Evolutionary conservation across 345 rosid species (phyloP), one percentile per base, ranked within the genome.

Genomic region (Nephelium lappaceum): DNA sequence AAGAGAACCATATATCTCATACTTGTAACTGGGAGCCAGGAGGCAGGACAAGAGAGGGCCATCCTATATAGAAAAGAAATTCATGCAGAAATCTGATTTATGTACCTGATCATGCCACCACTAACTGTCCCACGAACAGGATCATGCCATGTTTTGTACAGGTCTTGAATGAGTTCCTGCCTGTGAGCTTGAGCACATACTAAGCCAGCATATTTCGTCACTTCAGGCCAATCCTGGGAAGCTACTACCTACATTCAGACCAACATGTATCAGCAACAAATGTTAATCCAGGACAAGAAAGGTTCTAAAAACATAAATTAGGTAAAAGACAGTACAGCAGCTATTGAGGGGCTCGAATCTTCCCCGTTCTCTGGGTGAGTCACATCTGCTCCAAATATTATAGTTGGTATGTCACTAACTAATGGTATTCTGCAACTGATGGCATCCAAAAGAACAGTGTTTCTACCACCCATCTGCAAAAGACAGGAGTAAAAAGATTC

Each of bases 161-260:
- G 85, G 78, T 96, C 99, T 82, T 96, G 99, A 75, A 96, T 96
- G 74, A 96, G 98, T 86, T 96, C 99, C 82, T 96, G 98, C 58
- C 99, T 84, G 80, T 94, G 99, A 89, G 99, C 98, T 89, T 96
- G 99, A 83, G 99, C 98, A 85, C 99, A 96, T 69, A 96, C 99
- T 39, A 96, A 82, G 76, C 99, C 99, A 0, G 98, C 99, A 73
- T 96, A 96, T 79, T 96, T 96, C 41, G 99, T 96, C 67, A 96
- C 99, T 88, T 96, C 99, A 58, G 99, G 99, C 99, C 99, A 96
- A 83, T 96, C 99, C 81, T 96, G 99, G 60, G 99, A 96, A 78
- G 99, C 99, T 74, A 96, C 99, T 45, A 96, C 99, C 99, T 96
- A 81, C 72, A 86, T 45, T 58, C 45, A 27, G 76, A 79, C 27